Evolutionary conservation across 495 filamentous ascomycete species (phyloP), one percentile per base, ranked within the genome.

Genomic region (Tuber magnatum): DNA sequence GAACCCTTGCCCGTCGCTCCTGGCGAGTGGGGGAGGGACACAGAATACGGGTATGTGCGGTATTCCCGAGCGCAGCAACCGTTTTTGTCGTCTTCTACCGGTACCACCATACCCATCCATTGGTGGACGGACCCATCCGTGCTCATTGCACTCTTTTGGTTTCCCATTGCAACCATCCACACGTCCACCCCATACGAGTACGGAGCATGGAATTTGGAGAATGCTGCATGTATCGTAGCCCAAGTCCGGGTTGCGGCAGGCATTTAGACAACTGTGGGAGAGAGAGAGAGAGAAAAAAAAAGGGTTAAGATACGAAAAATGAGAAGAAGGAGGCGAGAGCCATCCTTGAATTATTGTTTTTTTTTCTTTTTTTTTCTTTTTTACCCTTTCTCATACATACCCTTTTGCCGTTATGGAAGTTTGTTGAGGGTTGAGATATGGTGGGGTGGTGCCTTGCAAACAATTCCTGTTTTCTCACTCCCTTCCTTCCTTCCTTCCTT

Each of bases 391-490:
- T 10, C n/a, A n/a, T n/a, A n/a, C 1, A 16, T 8, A 14, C n/a
- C n/a, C n/a, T 65, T 32, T 65, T 65, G 18, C 56, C 28, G 28
- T 65, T 35, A 65, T 35, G 56, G 28, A 3, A 12, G 56, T 32
- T 65, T 65, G 56, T 35, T 65, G 28, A 3, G 56, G 56, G 28
- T 65, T 65, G 56, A 35, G 32, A 14, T 35, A 28, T 32, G n/a
- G n/a, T 61, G 51, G 51, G 51, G 28, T 61, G 51, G 51, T 61
- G 51, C n/a, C 3, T 65, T 32, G 56, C 56, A 65, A 65, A 35
- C 56, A 65, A 65, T 65, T 65, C 56, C n/a, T 65, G 56, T 65
- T 65, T 65, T 65, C 12, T 56, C 48, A 2, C 56, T 65, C 56
- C 28, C 28, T 65, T 12, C 10, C n/a, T 10, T 22, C 22, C 51